Conservation (phyloP, 441 rosid species). For the Jatropha podagrica region DNA sequence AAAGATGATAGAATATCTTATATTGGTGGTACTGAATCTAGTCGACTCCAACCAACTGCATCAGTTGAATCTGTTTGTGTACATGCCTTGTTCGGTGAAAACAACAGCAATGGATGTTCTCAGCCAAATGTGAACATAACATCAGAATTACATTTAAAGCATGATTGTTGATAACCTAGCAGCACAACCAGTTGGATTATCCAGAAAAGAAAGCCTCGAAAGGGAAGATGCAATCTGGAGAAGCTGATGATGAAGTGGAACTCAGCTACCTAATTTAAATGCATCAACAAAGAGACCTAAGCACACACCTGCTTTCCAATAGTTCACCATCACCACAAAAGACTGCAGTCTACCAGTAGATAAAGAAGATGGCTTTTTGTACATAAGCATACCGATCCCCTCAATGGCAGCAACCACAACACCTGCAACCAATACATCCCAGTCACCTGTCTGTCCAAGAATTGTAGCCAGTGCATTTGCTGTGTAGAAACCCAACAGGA, state of each 20-base stretch:
- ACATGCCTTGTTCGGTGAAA: not conserved
- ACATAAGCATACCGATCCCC: conserved; percentile 91
- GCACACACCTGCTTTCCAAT: conserved; percentile 97
- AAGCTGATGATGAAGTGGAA: not conserved
- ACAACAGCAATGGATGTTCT: not conserved
- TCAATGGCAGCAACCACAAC: conserved; percentile 92
- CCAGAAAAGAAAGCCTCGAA: not conserved
- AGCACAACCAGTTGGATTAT: not conserved
- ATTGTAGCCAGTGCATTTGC: conserved; percentile 97
- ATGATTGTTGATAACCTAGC: not conserved
- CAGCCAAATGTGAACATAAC: not conserved
- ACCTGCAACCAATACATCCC: conserved; percentile 95
- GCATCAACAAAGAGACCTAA: conserved; percentile 98
- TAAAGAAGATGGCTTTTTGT: conserved; percentile 53
- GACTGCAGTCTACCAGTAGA: conserved; percentile 60
- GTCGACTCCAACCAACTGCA: not conserved
- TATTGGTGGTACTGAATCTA: not conserved
- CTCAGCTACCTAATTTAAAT: conserved; percentile 84
- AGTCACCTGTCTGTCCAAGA: conserved; percentile 97
- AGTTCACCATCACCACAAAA: conserved; percentile 78
- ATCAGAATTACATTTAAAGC: not conserved
- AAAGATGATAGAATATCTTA: not conserved
- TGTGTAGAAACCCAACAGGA: conserved; percentile 88
- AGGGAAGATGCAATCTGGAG: not conserved
- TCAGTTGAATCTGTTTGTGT: not conserved